Base-by-base conservation (phyloP, 2,329 filamentous ascomycete species). In the Mariannaea sp. region DNA sequence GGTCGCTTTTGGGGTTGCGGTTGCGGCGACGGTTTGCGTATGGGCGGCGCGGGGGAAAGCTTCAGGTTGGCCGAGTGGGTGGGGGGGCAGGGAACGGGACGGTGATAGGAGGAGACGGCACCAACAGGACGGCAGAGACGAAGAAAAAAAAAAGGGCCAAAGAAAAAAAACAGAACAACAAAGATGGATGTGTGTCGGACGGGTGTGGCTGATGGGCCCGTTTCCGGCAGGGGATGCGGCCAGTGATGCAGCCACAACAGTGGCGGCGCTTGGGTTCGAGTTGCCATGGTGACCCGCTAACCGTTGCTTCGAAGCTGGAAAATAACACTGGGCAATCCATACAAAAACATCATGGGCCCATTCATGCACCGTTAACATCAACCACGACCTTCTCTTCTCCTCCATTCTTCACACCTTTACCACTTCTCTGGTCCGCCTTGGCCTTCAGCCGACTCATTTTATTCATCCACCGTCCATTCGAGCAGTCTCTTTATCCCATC, bases 291-390 rank as follows among this genome's bases (percentile, higher is more conserved):
- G 22, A 24, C 22, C 22, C n/a, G n/a, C n/a, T n/a, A n/a, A n/a
- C 48, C 44, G 56, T 43, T 47, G 50, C 50, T 29, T n/a, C n/a
- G n/a, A n/a, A n/a, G n/a, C n/a, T n/a, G n/a, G 49, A 57, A 57
- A 66, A 68, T 58, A 68, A 68, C 62, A 67, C 50, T 53, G 55
- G 30, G 57, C 49, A 56, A 41, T 53, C 56, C 58, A 56, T 70
- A 70, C 66, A 68, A 70, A 68, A 70, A 66, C 68, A 69, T 66
- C 66, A 58, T 61, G 59, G 59, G 55, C 61, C 61, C 59, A 59
- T 55, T 58, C 57, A 44, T 43, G 53, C 52, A 51, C 52, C 49
- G 41, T 49, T 56, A 53, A 58, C 50, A 47, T 55, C 53, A 65
- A 59, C 58, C 58, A 58, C 59, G 49, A 58, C 52, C 52, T 61